Evolutionary conservation across 1,284 basidiomycete genomes (phyloP).

Genomic region (Puccinia horiana): DNA sequence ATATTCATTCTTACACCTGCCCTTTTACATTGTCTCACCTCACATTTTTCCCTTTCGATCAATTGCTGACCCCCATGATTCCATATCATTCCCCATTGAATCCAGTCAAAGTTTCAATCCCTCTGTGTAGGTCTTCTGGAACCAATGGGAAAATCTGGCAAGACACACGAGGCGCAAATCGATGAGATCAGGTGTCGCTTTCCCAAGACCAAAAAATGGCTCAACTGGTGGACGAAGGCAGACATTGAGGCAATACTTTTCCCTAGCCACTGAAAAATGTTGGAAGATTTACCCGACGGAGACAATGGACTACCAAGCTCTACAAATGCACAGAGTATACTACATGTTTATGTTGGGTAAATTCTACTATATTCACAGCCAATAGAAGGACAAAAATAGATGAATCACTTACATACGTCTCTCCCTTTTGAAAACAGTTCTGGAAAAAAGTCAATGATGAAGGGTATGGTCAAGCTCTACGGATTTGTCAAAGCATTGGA

Average conservation of each 20-base stretch:
- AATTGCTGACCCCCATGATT: too few relatives aligned
- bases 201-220: background rate
- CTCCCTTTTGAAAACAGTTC: background rate
- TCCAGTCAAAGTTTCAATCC: background rate
- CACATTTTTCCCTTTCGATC: too few relatives aligned
- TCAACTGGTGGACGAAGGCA: background rate
- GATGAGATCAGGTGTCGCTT: background rate
- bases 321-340: constrained; percentile 1
- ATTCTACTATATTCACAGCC: too few relatives aligned
- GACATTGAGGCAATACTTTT: background rate
- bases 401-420: too few relatives aligned
- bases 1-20: background rate
- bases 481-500: background rate
- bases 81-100: too few relatives aligned
- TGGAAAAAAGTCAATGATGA: background rate
- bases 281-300: background rate
- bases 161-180: background rate
- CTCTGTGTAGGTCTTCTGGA: background rate
- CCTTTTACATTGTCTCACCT: too few relatives aligned
- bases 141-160: background rate
- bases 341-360: constrained; percentile 7
- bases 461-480: background rate
- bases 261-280: too few relatives aligned
- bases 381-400: too few relatives aligned
- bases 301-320: background rate